Evolutionary conservation across 108 stramenopile genomes (phyloP), one percentile per base, ranked within the genome.

Genomic region (Cyclostephanos tholiformis): DNA sequence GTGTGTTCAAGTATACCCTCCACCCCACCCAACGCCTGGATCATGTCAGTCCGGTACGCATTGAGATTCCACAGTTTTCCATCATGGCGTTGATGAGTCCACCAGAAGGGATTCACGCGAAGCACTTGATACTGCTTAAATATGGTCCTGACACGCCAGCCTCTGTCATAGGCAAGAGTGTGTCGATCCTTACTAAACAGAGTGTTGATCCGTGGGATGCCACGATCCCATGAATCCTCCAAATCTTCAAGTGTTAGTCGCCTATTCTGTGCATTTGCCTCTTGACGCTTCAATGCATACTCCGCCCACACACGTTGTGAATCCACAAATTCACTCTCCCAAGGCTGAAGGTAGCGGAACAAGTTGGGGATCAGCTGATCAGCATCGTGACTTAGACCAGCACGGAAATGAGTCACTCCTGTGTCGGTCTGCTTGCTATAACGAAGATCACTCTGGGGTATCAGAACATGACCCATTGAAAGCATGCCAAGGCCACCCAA

Each of bases 51-150:
- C 43, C 99, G 91, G 80, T 98, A 99, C 55, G 97, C 94, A 86
- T 98, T 99, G 36, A 99, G 83, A 83, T 99, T 99, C 99, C 99
- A 99, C 6, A 99, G 94, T 82, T 99, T 99, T 69, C 99, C 99
- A 86, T 99, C 99, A 75, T 99, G 99, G 8, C 97, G 90, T 79
- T 95, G 94, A 74, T 98, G 96, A 27, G 99, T 99, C 99, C 99
- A 99, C 96, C 96, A 98, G 80, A 99, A 99, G 14, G 97, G 97
- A 74, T 98, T 96, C 49, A 94, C 89, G 55, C 98, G 84, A 17
- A 96, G 86, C 48, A 98, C 88, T 75, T 98, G 98, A 85, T 97
- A 99, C 83, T 97, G 92, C 80, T 98, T 97, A 83, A 99, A 98
- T 73, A 97, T 95, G 32, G 97, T 98, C 51, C 99, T 80, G 23